Evolutionary conservation across 805 yeast species (phyloP), one percentile per base, ranked within the genome.

Genomic region (Cephaloascus fragrans): DNA sequence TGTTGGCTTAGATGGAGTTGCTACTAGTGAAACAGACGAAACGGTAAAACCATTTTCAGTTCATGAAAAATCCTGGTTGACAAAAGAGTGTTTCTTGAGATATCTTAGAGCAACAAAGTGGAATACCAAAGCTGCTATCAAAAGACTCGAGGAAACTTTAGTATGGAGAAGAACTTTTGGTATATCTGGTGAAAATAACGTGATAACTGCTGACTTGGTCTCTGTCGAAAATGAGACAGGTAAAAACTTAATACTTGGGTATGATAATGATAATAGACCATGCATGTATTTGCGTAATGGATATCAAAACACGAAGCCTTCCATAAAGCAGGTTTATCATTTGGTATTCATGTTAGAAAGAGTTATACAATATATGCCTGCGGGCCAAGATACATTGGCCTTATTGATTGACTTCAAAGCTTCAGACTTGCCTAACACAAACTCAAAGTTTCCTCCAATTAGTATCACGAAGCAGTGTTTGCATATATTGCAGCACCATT

Each of bases 81-180:
- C 77, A 4, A 63, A 69, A 47, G 80, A 74, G 48, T 73, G 80
- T 47, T 60, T 74, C 26, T 48, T 71, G 37, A 53, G 80, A 41
- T 74, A 71, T 44, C 56, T 74, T 35, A 55, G 75, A 33, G 79
- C 79, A 6, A 59, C 71, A 33, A 73, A 72, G 44, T 73, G 79
- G 77, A 59, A 69, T 41, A 49, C 49, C 0, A 61, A 62, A 8
- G 54, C 57, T 5, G 65, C 78, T 3, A 65, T 68, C 19, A 64
- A 67, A 40, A 53, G 73, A 39, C 51, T 74, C 9, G 65, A 63
- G 34, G 67, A 65, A 15, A 71, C 78, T 1, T 41, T 74, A n/a
- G 54, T 62, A 1, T 74, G 80, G 80, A 64, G 80, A 55, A 61
- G 80, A 43, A 68, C 71, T 9, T 71, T 71, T 48, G 80, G 80